Base-by-base conservation (phyloP, 129 eudicot genomes). In the Helichrysum umbraculigerum region DNA sequence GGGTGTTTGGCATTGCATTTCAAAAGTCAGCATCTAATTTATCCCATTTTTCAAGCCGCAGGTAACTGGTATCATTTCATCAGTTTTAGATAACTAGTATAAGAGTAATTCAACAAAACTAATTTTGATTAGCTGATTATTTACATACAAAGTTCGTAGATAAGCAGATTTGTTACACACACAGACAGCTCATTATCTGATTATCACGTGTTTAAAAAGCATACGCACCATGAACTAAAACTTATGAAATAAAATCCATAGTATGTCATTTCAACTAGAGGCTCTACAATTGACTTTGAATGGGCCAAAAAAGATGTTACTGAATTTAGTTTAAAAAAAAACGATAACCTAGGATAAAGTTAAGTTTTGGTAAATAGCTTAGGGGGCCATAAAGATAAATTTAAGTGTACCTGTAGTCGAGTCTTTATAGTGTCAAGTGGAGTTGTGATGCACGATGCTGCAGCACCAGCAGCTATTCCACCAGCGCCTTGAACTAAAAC, bases 371-470 rank as follows among this genome's bases (percentile, higher is more conserved):
- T n/a, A 5, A 5, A 32, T 63, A 63, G 68, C 37, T 0, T 6
- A 4, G 70, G 21, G 11, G 8, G 5, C 37, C 28, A 7, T 57
- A 3, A 22, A 22, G 17, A 21, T 44, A 25, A 30, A 62, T n/a
- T 21, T 65, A 59, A 73, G n/a, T 61, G 41, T 73, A 91, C 99
- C 90, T 95, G 99, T 44, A 95, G 63, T 42, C 99, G 89, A 62
- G 99, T 95, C 82, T 95, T 95, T 19, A 95, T 95, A 57, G 99
- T 95, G 74, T 95, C 99, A 69, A 95, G 64, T 78, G 99, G 99
- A 60, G 99, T 95, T 63, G 97, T 95, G 70, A 95, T 86, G 71
- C 87, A 87, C 30, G 99, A 89, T 16, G 97, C 95, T 19, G 91
- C 85, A 3, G 97, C 97, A 77, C 89, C 99, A 50, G 97, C 99